Evolutionary conservation across 305 asterid species (phyloP).

Genomic region (Coffea humblotiana): DNA sequence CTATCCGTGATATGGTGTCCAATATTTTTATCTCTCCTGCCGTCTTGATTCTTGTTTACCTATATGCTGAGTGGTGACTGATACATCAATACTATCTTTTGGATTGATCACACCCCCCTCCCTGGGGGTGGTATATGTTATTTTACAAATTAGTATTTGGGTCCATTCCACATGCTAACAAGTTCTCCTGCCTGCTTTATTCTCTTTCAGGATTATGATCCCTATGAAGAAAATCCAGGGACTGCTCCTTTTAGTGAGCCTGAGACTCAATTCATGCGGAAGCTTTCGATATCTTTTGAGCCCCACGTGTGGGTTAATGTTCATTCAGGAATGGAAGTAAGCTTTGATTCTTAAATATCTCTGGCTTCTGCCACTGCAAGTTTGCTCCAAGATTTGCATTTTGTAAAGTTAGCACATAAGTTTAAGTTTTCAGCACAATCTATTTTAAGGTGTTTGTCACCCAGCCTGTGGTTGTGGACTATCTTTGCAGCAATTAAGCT

Average conservation of each 20-base stretch:
- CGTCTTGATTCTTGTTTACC: neutral
- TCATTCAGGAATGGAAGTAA: constrained; percentile 99
- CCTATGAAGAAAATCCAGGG: constrained; percentile 95
- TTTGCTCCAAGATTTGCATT: neutral
- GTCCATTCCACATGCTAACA: constrained; percentile 16
- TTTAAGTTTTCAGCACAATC: neutral
- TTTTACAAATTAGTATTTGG: neutral
- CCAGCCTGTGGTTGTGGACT: neutral
- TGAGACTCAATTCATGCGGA: constrained; percentile 88
- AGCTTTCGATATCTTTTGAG: constrained; percentile 71
- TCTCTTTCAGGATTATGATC: constrained; percentile 82
- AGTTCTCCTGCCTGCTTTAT: constrained; percentile 14
- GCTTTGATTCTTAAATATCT: constrained; percentile 25
- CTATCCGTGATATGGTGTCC: neutral
- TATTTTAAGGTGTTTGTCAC: neutral
- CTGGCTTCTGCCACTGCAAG: constrained; percentile 4
- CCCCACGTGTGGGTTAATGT: constrained; percentile 98
- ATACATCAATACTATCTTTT: neutral
- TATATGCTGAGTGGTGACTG: neutral
- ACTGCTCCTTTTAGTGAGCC: constrained; percentile 93
- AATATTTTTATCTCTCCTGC: neutral
- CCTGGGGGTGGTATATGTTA: neutral
- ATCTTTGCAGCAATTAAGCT: neutral
- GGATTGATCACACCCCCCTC: neutral
- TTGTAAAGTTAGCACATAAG: constrained; percentile 1